These are phyloP conservation scores for Diospyros lotus DNA, from an alignment of 148 eudicot genomes.

Conservation along the genomic window DNA sequence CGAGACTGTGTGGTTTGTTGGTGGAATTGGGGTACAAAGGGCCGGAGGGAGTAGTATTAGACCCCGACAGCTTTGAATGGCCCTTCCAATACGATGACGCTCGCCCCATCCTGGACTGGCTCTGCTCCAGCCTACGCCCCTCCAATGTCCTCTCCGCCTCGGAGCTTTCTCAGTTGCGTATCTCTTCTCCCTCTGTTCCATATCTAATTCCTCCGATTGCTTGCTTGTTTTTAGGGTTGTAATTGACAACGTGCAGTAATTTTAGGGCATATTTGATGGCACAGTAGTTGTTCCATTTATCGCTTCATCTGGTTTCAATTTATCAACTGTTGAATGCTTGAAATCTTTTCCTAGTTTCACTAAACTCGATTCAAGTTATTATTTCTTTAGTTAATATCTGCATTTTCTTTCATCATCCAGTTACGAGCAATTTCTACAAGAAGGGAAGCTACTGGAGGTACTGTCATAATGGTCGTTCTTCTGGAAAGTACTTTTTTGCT, in stretches of 20 bases:
- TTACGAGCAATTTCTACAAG: conserved; percentile 63
- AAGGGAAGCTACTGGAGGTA: conserved; percentile 76
- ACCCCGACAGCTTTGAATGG: conserved; percentile 98
- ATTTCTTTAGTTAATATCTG: too few species aligned
- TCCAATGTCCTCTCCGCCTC: conserved; percentile 88
- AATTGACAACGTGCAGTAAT: too few species aligned
- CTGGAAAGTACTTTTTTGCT: background rate
- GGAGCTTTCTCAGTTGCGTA: conserved; percentile 71
- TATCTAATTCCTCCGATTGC: too few species aligned
- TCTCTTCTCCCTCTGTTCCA: background rate
- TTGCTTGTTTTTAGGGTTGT: too few species aligned
- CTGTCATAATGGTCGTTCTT: conserved; percentile 6
- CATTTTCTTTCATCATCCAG: conserved; percentile 25
- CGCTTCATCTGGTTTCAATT: background rate
- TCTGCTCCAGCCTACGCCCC: conserved; percentile 85
- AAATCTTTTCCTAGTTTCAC: background rate
- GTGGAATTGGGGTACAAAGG: conserved; percentile 79
- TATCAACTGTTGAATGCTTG: too few species aligned
- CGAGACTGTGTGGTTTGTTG: conserved; percentile 53
- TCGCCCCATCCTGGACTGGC: conserved; percentile 88
- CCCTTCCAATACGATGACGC: conserved; percentile 95
- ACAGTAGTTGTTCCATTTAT: background rate
- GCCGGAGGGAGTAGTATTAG: conserved; percentile 33
- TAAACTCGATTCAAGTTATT: background rate
- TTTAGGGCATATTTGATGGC: background rate